phyloP scores from a whole-genome alignment of 2,329 filamentous ascomycete species.

The Neonectria neomacrospora region DNA sequence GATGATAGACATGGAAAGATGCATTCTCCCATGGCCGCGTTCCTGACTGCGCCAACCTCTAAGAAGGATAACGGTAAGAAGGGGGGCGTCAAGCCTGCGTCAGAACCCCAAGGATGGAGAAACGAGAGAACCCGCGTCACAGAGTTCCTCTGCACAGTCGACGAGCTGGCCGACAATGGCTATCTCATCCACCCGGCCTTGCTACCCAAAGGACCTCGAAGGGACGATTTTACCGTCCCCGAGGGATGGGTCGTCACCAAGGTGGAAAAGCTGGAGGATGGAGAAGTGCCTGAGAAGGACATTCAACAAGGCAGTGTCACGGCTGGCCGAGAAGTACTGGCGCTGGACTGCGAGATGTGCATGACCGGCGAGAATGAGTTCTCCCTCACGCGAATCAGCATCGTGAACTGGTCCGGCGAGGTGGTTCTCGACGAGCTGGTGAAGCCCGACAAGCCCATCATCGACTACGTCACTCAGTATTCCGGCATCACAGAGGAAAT shows the following conservation, averaged over 20 bases:
- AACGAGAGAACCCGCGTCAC: slow-evolving; percentile 85
- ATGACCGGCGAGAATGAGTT: slow-evolving; percentile 82
- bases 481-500: slow-evolving; percentile 93
- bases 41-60: slow-evolving; percentile 79
- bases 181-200: slow-evolving; percentile 86
- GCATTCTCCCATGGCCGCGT: slow-evolving; percentile 86
- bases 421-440: slow-evolving; percentile 90
- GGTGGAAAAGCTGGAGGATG: slow-evolving; percentile 74
- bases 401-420: slow-evolving; percentile 86
- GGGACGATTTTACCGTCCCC: slow-evolving; percentile 63
- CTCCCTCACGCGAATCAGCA: slow-evolving; percentile 87
- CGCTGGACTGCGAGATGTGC: slow-evolving; percentile 98
- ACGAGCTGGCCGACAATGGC: slow-evolving; percentile 84
- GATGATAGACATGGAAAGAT: slow-evolving; percentile 84
- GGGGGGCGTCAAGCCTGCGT: slow-evolving; percentile 68
- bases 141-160: slow-evolving; percentile 75
- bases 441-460: slow-evolving; percentile 87
- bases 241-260: slow-evolving; percentile 86
- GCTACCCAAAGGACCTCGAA: slow-evolving; percentile 68
- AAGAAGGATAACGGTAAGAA: slow-evolving; percentile 71
- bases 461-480: slow-evolving; percentile 89
- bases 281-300: slow-evolving; percentile 72
- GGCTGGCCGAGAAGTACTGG: slow-evolving; percentile 80
- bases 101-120: slow-evolving; percentile 73
- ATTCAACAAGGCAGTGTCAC: slow-evolving; percentile 86